Conservation (phyloP, 2,329 filamentous ascomycete genomes). For the Fusarium sp. region DNA sequence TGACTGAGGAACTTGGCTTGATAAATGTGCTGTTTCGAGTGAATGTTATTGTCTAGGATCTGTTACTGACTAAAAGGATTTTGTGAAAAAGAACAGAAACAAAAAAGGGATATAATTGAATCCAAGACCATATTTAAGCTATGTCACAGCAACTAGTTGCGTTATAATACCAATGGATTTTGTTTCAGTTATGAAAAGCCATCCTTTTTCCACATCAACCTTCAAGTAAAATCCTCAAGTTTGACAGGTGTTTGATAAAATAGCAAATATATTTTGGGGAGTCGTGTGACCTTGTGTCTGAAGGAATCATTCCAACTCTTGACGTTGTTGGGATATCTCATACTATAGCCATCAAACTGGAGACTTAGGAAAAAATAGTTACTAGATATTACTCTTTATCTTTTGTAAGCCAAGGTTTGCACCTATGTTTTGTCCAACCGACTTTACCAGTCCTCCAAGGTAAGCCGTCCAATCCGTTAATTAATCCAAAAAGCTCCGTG, state of each 20-base stretch:
- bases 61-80: too few species aligned
- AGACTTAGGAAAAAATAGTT: slow-evolving; percentile 10
- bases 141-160: background rate
- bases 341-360: background rate
- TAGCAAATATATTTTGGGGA: background rate
- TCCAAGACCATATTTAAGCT: too few species aligned
- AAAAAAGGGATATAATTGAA: too few species aligned
- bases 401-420: slow-evolving; percentile 5
- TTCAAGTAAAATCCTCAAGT: background rate
- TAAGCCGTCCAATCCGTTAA: slow-evolving; percentile 8
- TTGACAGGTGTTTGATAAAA: background rate
- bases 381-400: slow-evolving; percentile 35
- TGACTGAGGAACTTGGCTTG: background rate
- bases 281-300: background rate
- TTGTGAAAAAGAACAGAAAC: background rate
- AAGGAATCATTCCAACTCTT: background rate
- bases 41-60: background rate
- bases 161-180: background rate
- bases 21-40: background rate
- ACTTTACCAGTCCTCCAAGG: slow-evolving; percentile 1
- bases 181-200: background rate
- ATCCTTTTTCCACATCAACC: background rate
- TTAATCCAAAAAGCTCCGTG: slow-evolving; percentile 16
- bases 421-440: slow-evolving; percentile 13
- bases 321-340: slow-evolving; percentile 7